These are phyloP conservation scores for Leptographium lundbergii DNA, from an alignment of 2,329 filamentous ascomycete genomes.

Conservation along the genomic window DNA sequence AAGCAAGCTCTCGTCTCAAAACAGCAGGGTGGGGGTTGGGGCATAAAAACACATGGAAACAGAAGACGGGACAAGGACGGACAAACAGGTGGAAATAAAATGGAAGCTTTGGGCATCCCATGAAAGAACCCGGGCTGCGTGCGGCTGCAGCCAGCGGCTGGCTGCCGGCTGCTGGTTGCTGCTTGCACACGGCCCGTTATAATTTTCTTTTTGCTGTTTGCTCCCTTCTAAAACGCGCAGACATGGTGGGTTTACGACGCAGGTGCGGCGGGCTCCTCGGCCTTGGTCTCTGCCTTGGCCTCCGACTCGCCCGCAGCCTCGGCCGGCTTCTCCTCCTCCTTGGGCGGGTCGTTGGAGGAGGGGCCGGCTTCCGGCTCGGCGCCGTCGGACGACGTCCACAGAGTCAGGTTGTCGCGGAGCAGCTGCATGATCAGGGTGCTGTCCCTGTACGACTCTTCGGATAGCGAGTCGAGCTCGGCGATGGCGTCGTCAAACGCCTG, in stretches of 20 bases:
- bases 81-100: neutral
- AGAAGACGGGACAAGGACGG: neutral
- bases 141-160: neutral
- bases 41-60: neutral
- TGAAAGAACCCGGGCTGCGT: neutral
- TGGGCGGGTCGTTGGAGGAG: slow-evolving; percentile 27
- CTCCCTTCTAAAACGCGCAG: neutral
- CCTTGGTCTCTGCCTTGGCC: slow-evolving; percentile 43
- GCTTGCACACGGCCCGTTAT: neutral
- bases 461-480: slow-evolving; percentile 91
- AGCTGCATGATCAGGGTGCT: slow-evolving; percentile 98
- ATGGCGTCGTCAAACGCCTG: slow-evolving; percentile 94
- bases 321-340: slow-evolving; percentile 54
- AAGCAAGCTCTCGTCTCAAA: neutral
- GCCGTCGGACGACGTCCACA: slow-evolving; percentile 98
- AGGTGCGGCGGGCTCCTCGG: slow-evolving; percentile 34
- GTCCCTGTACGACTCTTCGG: slow-evolving; percentile 99
- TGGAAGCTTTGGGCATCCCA: neutral
- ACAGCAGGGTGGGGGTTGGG: neutral
- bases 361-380: slow-evolving; percentile 60
- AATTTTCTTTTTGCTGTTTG: neutral
- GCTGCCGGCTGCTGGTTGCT: neutral
- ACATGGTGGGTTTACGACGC: slow-evolving; percentile 12
- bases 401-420: slow-evolving; percentile 94
- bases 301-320: slow-evolving; percentile 37